Conservation (phyloP, 2,329 filamentous ascomycete species). For the Diaporthe longicolla region DNA sequence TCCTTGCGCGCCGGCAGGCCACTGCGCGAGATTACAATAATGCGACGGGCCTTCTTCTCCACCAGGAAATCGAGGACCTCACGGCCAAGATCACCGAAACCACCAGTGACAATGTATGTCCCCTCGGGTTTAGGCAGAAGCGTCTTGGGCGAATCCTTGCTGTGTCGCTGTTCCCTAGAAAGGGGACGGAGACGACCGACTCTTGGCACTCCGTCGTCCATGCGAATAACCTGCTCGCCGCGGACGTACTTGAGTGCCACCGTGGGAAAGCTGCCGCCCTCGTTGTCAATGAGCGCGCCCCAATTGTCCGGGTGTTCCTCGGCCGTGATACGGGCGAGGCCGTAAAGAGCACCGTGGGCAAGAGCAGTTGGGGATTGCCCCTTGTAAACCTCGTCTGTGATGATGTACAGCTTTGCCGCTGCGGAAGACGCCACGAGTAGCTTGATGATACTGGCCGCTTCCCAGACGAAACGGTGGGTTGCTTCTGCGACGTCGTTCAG, state of each 20-base stretch:
- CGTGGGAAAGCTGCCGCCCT: background rate
- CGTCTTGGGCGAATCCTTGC: constrained; percentile 10
- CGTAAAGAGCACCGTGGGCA: background rate
- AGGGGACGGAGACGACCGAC: background rate
- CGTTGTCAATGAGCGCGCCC: background rate
- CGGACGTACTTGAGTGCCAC: background rate
- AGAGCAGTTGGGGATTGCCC: background rate
- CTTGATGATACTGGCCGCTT: background rate
- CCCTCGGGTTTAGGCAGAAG: constrained; percentile 41
- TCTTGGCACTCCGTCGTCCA: background rate
- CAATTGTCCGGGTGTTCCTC: constrained; percentile 3
- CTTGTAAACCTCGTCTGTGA: background rate
- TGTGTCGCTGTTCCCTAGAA: background rate
- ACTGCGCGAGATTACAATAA: constrained; percentile 43
- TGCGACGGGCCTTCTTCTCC: constrained; percentile 39
- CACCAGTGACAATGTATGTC: constrained; percentile 48
- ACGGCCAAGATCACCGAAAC: constrained; percentile 47
- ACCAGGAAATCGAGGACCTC: constrained; percentile 43
- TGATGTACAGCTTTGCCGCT: background rate
- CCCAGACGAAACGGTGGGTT: background rate
- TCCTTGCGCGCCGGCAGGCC: constrained; percentile 12
- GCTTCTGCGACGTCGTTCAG: background rate
- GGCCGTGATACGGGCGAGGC: background rate
- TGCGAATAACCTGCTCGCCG: background rate
- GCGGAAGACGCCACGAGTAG: background rate